Base-by-base conservation (phyloP, 345 rosid genomes). In the Salix viminalis region DNA sequence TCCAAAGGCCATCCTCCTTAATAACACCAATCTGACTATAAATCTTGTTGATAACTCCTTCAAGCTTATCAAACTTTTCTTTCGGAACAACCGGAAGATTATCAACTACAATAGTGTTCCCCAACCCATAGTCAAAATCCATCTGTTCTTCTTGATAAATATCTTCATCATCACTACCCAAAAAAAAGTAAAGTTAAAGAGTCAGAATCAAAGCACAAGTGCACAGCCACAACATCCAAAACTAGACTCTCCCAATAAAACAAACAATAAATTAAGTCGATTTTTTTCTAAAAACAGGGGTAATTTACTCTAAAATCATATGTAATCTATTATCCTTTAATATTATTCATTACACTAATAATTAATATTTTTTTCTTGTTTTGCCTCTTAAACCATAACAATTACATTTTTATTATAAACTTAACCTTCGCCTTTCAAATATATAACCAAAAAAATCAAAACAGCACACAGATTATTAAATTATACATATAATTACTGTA, bases 1-100 rank as follows among this genome's bases (percentile, higher is more conserved):
- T 95, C 94, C 91, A 89, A 13, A 95, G 82, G 0, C 99, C 99
- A 42, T 85, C 88, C 37, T 93, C 96, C 87, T 89, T 95, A 72
- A 95, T 91, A 4, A 88, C 87, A 41, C 97, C 97, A 58, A 91
- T 84, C 87, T 91, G 97, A 65, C 85, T 69, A 73, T 91, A 95
- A 67, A 95, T 90, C 79, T 95, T 95, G 5, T 88, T 86, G 67
- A 95, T 69, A 3, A 95, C 99, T 23, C 91, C 91, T 80, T 93
- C 98, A 7, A 95, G 91, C 75, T 91, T 95, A 83, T 90, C 96
- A 66, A 90, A 95, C 79, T 95, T 95, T 58, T 86, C 91, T 60
- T n/a, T 65, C 1, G 94, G 89, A 75, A 95, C 93, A 73, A 95
- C 91, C 0, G 99, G 99, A 4, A 95, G 90, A 77, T 93, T 88